These are phyloP conservation scores for Kodamaea fungicola DNA, from an alignment of 1,139 yeast genomes.

Conservation along the genomic window DNA sequence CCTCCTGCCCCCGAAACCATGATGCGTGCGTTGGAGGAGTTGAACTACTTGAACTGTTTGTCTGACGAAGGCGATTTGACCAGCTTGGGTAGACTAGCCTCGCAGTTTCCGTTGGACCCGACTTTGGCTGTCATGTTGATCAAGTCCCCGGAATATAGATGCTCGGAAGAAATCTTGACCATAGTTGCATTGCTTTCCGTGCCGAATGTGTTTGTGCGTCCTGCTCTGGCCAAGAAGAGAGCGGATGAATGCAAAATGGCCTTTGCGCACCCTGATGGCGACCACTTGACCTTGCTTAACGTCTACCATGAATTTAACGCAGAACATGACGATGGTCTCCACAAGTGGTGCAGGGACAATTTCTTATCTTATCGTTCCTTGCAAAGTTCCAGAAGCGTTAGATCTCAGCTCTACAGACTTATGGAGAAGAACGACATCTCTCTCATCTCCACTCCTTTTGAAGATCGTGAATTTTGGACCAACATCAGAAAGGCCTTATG, in stretches of 20 bases:
- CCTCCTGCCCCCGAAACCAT: conserved; percentile 99
- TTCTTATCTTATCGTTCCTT: conserved; percentile 81
- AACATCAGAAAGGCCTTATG: conserved; percentile 83
- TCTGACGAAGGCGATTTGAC: conserved; percentile 93
- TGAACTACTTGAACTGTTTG: conserved; percentile 83
- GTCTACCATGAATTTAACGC: conserved; percentile 82
- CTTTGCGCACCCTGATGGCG: conserved; percentile 95
- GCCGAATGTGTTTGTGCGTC: conserved; percentile 92
- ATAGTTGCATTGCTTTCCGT: conserved; percentile 89
- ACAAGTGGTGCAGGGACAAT: conserved; percentile 90
- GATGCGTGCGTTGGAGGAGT: conserved; percentile 98
- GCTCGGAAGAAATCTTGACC: conserved; percentile 85
- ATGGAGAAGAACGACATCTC: conserved; percentile 82
- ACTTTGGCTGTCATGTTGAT: conserved; percentile 91
- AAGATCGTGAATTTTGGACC: conserved; percentile 58
- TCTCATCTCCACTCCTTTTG: conserved; percentile 66
- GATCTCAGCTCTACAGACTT: conserved; percentile 75
- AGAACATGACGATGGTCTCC: conserved; percentile 53
- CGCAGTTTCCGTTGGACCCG: conserved; percentile 94
- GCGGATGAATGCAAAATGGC: conserved; percentile 89
- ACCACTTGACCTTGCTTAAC: conserved; percentile 84
- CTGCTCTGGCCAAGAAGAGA: conserved; percentile 79
- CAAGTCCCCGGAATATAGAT: conserved; percentile 77
- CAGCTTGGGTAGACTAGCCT: conserved; percentile 81
- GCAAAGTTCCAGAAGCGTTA: conserved; percentile 77